Evolutionary conservation across 345 rosid species (phyloP), one percentile per base, ranked within the genome.

Genomic region (Raphanus raphanistrum): DNA sequence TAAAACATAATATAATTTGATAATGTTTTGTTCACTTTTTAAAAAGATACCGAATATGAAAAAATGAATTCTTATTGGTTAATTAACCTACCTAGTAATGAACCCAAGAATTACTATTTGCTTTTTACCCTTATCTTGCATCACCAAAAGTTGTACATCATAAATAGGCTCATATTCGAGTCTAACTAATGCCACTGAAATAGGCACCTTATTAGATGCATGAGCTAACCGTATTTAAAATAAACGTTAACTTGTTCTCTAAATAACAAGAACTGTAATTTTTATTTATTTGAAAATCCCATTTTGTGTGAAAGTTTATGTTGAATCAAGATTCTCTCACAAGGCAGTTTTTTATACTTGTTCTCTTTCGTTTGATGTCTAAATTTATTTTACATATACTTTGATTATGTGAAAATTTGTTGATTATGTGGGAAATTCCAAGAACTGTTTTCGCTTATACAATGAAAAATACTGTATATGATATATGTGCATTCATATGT

Each of bases 361-460:
- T 16, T 69, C 3, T 59, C 6, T 71, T 38, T 4, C 5, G 66
- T n/a, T 36, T 41, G 17, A 43, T 72, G 43, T 41, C 57, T 38
- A 41, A 36, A 41, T 38, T 36, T 21, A 21, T 21, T 21, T 21
- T 21, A 21, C 21, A 21, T 21, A 21, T 21, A 21, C 21, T 21
- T 21, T 21, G 21, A 21, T 21, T 21, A 21, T 21, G 21, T 21
- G 21, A 21, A 28, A 54, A 63, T 72, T 27, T 25, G 25, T 66
- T 25, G 17, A 62, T 62, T 32, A 32, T 13, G 16, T 52, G 54
- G 25, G 25, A 45, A 72, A 61, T 29, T 45, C 61, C 76, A 73
- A 73, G 3, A 48, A 45, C 16, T 63, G 62, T 50, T 32, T 13
- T 48, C 15, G 32, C 25, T 50, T 32, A 21, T 32, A 73, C 16